Evolutionary conservation across 192 early-diverging fungal genomes (phyloP).

Genomic region (Entomortierella beljakovae): DNA sequence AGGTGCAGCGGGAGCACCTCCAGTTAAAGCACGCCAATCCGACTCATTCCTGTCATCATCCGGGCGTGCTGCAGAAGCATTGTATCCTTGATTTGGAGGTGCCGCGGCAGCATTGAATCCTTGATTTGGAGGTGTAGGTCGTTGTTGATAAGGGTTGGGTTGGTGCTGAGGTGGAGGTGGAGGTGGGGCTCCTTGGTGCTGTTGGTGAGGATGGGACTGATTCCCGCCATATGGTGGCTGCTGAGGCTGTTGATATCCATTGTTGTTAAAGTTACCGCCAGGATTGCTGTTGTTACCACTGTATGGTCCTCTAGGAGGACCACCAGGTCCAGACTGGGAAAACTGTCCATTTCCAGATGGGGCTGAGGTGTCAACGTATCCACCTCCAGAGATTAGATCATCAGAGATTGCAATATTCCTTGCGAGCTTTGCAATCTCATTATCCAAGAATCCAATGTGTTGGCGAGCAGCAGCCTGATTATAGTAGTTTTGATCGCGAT

Average conservation of each 20-base stretch:
- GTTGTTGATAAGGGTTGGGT: slow-evolving; percentile 21
- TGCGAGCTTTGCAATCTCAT: slow-evolving; percentile 68
- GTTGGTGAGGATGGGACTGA: slow-evolving; percentile 10
- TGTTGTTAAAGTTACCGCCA: slow-evolving; percentile 1
- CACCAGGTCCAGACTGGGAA: neutral
- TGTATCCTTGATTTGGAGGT: slow-evolving; percentile 4
- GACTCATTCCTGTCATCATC: slow-evolving; percentile 33
- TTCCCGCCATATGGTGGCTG: neutral
- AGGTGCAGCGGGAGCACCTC: slow-evolving; percentile 20
- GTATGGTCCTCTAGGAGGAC: slow-evolving; percentile 5
- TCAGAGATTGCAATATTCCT: slow-evolving; percentile 51
- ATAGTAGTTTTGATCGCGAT: slow-evolving; percentile 70
- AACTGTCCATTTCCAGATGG: neutral
- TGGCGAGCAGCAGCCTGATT: slow-evolving; percentile 63
- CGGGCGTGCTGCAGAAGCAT: slow-evolving; percentile 8
- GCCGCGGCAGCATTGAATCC: slow-evolving; percentile 8
- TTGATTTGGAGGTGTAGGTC: slow-evolving; percentile 6
- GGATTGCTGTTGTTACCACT: neutral
- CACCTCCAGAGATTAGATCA: slow-evolving; percentile 37
- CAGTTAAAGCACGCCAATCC: slow-evolving; percentile 46
- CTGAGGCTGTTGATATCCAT: neutral
- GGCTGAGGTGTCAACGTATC: slow-evolving; percentile 17
- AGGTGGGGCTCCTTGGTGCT: slow-evolving; percentile 1
- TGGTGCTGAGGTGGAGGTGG: slow-evolving; percentile 15
- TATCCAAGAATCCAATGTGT: slow-evolving; percentile 73